A percentile compares a stretch with the other conserved stretches of the same genome.
These are phyloP conservation scores for Talaromyces sp. DNA, from an alignment of 2,329 filamentous ascomycete genomes.

Conservation along the genomic window DNA sequence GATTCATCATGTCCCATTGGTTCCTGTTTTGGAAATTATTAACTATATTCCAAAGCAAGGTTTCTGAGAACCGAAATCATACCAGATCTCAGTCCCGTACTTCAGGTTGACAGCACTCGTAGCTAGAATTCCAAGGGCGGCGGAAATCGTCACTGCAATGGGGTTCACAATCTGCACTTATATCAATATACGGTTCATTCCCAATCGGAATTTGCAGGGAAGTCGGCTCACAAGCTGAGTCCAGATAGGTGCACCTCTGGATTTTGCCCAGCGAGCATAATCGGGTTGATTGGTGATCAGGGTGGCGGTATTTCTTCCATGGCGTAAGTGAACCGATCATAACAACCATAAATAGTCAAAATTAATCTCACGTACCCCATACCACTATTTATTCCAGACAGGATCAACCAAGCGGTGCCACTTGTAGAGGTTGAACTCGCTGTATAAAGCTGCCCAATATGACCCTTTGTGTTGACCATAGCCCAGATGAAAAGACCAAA, in stretches of 20 bases:
- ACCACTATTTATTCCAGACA: constrained; percentile 8
- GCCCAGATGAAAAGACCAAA: constrained; percentile 8
- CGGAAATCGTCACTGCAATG: constrained; percentile 2
- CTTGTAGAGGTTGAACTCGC: not conserved
- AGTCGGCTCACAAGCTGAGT: not conserved
- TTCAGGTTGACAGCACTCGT: constrained; percentile 6
- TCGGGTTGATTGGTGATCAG: constrained; percentile 8
- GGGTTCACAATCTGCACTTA: constrained; percentile 1
- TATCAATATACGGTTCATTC: not conserved
- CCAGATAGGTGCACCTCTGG: constrained; percentile 2
- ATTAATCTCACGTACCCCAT: not conserved
- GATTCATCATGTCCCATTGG: constrained; percentile 9
- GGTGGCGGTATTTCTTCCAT: constrained; percentile 3
- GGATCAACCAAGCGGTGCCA: constrained; percentile 3
- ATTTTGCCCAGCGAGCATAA: constrained; percentile 6
- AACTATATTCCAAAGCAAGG: not conserved
- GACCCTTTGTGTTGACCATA: not conserved
- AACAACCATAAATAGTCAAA: not conserved
- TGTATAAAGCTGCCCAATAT: not conserved
- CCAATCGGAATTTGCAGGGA: not conserved
- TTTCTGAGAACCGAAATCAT: not conserved
- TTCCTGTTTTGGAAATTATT: not conserved
- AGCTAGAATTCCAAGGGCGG: constrained; percentile 2
- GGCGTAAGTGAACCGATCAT: not conserved
- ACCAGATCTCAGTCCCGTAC: constrained; percentile 4